A percentile compares a stretch with the other conserved stretches of the same genome.
phyloP scores from a whole-genome alignment of 2,329 filamentous ascomycete genomes.

The Emmonsia crescens region DNA sequence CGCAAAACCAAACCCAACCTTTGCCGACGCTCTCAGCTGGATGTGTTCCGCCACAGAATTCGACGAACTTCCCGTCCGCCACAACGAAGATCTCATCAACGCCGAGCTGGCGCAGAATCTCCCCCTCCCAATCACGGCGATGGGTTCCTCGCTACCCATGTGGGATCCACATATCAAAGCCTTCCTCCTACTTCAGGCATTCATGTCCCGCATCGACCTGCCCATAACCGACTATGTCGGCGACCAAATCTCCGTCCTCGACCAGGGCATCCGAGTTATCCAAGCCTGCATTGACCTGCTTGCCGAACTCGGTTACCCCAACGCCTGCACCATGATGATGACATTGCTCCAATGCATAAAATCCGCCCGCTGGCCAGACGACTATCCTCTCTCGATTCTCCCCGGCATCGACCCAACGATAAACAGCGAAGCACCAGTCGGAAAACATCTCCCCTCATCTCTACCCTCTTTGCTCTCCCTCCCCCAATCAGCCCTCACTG shows the following conservation, averaged over 20 bases:
- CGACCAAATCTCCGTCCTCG: constrained; percentile 76
- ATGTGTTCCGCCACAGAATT: constrained; percentile 92
- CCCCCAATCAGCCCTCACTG: constrained; percentile 16
- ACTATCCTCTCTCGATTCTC: constrained; percentile 67
- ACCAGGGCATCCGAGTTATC: constrained; percentile 93
- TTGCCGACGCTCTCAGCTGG: constrained; percentile 78
- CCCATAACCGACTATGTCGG: constrained; percentile 96
- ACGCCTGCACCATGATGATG: constrained; percentile 71
- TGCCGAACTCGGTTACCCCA: constrained; percentile 74
- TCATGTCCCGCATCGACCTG: constrained; percentile 84
- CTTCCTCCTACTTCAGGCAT: constrained; percentile 84
- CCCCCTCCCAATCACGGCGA: constrained; percentile 52
- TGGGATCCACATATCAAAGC: constrained; percentile 99
- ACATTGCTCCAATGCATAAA: constrained; percentile 84
- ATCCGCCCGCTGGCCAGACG: constrained; percentile 78
- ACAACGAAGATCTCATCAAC: constrained; percentile 98
- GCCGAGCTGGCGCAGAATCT: constrained; percentile 75
- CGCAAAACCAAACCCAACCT: constrained; percentile 62
- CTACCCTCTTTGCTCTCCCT: constrained; percentile 25
- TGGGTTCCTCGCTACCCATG: constrained; percentile 60
- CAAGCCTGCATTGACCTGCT: constrained; percentile 92
- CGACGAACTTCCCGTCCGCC: constrained; percentile 90
- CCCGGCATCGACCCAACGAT: constrained; percentile 48
- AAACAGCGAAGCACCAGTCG: background rate
- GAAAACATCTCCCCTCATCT: constrained; percentile 20